Percentiles rank a stretch among this genome's conserved stretches.
Evolutionary conservation across 2,329 filamentous ascomycete species (phyloP).

Genomic region (Didymella sp.): DNA sequence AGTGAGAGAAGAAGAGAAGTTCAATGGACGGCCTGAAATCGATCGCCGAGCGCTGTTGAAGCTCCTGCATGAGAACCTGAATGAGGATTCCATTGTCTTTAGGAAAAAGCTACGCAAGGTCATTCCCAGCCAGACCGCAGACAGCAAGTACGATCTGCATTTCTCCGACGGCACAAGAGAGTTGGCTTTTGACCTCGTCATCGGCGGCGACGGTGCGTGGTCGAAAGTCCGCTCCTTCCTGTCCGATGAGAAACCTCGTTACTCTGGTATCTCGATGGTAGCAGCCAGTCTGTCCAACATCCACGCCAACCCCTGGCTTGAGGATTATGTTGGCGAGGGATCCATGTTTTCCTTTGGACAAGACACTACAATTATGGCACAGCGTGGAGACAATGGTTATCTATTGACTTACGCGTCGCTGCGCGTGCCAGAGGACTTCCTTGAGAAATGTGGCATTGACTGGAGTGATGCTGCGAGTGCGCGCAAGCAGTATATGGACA

Average conservation of each 20-base stretch:
- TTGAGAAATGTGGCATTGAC: constrained; percentile 56
- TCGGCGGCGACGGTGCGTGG: constrained; percentile 59
- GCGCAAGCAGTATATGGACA: constrained; percentile 32
- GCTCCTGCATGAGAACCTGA: constrained; percentile 54
- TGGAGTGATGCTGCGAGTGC: constrained; percentile 48
- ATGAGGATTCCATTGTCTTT: constrained; percentile 48
- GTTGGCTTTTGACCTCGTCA: constrained; percentile 53
- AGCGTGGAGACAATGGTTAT: constrained; percentile 60
- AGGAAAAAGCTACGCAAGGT: constrained; percentile 49
- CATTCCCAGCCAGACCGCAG: constrained; percentile 12
- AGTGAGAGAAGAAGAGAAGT: constrained; percentile 39
- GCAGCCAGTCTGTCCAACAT: constrained; percentile 56
- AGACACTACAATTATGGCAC: constrained; percentile 51
- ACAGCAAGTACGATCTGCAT: constrained; percentile 30
- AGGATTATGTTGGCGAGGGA: constrained; percentile 55
- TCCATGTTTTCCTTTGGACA: constrained; percentile 43
- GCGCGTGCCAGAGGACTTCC: constrained; percentile 49
- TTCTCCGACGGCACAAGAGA: constrained; percentile 44
- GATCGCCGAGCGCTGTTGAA: constrained; percentile 53
- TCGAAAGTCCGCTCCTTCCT: constrained; percentile 47
- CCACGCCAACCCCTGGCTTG: constrained; percentile 52
- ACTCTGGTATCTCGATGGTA: constrained; percentile 56
- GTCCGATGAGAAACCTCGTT: constrained; percentile 52
- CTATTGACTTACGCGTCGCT: constrained; percentile 52
- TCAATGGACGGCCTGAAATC: constrained; percentile 55